Base-by-base conservation (phyloP, 495 filamentous ascomycete species). In the Aspergillus nanangensis region DNA sequence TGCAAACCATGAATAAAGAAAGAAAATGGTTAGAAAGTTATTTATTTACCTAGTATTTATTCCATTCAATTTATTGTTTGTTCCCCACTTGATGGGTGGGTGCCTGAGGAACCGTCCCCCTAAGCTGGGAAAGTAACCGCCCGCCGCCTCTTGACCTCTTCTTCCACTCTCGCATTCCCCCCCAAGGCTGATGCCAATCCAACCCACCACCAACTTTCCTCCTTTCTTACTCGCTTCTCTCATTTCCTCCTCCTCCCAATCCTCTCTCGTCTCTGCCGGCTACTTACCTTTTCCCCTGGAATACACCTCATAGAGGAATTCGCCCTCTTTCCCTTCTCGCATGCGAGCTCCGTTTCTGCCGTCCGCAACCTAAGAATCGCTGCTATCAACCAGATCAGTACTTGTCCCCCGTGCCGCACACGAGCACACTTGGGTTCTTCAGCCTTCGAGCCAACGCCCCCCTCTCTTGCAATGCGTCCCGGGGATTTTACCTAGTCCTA, bases 391-490 rank as follows among this genome's bases (percentile, higher is more conserved):
- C 25, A 7, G 11, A 5, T 11, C 25, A 11, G 7, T 29, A 29
- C 11, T 11, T 23, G 41, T 37, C 33, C 41, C 42, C 38, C 47
- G 56, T 55, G 38, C 44, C 47, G 36, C 32, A 33, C 20, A 20
- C 44, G 41, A 47, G 35, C 34, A 32, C 42, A 24, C 43, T 29
- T 27, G 24, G n/a, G 29, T 51, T 17, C 5, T 47, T 38, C 24
- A 29, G 41, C 22, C 40, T 48, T 25, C 7, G 25, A 29, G 25
- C 25, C 11, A 42, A 22, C 38, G 21, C 44, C 34, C 47, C 53
- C 45, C 19, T 37, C 41, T 41, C 48, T 50, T 67, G 67, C 55
- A 59, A 71, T 71, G 68, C 55, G 62, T 56, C 37, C 31, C 51
- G 50, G 44, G 25, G 45, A 45, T 11, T 18, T 20, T 15, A 50